Conservation (phyloP, 2,329 filamentous ascomycete genomes). For the Colletotrichum euphorbiae region DNA sequence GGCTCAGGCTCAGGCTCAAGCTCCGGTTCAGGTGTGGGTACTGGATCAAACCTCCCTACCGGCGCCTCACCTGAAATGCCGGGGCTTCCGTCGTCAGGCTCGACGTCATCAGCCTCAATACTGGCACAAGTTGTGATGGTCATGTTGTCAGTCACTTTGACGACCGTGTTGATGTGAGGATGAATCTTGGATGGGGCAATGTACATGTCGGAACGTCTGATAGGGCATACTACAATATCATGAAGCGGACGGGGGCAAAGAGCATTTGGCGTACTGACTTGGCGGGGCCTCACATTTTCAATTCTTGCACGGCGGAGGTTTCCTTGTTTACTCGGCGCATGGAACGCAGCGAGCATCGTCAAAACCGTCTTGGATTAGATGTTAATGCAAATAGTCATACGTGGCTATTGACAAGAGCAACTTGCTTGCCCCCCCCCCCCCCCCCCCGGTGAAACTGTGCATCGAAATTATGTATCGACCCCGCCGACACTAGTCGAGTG, state of each 20-base stretch:
- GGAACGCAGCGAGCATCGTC: conserved; percentile 27
- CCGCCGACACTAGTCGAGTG: too few species aligned
- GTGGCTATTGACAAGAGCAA: background rate
- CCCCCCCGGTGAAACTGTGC: too few species aligned
- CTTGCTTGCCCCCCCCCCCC: too few species aligned
- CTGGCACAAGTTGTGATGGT: background rate
- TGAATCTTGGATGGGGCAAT: background rate
- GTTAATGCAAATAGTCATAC: conserved; percentile 8
- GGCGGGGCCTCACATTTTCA: background rate
- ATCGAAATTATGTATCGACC: too few species aligned
- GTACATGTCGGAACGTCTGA: conserved; percentile 13
- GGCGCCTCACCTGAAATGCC: conserved; percentile 14
- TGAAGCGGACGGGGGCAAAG: conserved; percentile 9
- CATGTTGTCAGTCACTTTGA: background rate
- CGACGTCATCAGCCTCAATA: conserved; percentile 7
- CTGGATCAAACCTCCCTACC: conserved; percentile 3
- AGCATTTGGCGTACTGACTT: conserved; percentile 18
- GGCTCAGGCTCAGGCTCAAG: background rate
- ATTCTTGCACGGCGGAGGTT: conserved; percentile 1
- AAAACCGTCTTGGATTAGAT: background rate
- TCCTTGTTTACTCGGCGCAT: conserved; percentile 22
- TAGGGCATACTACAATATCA: background rate
- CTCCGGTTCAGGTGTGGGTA: background rate
- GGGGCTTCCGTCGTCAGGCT: conserved; percentile 10
- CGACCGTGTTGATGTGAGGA: conserved; percentile 12